Conservation (phyloP, 768 basidiomycete species). For the Pleurotus platypus region DNA sequence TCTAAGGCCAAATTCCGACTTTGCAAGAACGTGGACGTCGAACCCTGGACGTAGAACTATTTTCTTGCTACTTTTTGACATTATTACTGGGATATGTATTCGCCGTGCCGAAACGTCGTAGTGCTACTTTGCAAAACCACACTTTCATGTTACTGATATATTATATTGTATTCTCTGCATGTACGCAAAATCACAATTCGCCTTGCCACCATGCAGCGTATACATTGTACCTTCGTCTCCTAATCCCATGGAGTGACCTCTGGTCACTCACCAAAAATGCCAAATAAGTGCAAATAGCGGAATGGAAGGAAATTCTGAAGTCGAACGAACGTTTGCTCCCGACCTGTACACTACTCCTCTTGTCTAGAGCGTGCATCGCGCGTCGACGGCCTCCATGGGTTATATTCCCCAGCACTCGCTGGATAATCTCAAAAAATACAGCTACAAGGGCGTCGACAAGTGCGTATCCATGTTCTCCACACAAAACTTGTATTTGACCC, state of each 20-base stretch:
- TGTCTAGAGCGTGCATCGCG: not conserved
- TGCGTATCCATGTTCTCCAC: conserved; percentile 7
- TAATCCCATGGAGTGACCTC: too few species aligned
- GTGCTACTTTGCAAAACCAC: too few species aligned
- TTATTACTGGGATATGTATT: too few species aligned
- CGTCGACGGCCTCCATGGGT: conserved; percentile 31
- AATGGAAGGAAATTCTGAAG: not conserved
- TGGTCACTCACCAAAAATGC: not conserved
- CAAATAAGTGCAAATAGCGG: not conserved
- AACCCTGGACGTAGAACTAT: too few species aligned
- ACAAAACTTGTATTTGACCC: conserved; percentile 1
- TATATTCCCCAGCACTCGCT: conserved; percentile 56
- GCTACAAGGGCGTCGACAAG: conserved; percentile 71
- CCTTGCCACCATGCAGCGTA: too few species aligned
- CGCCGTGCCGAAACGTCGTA: too few species aligned
- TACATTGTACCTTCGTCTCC: too few species aligned
- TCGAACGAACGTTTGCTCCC: not conserved
- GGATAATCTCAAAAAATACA: conserved; percentile 59
- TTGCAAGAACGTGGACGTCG: too few species aligned
- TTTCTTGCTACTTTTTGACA: too few species aligned
- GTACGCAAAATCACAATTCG: too few species aligned
- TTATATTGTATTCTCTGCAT: too few species aligned
- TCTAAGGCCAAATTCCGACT: not conserved
- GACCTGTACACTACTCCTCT: not conserved
- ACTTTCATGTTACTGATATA: too few species aligned